Evolutionary conservation across 1,284 basidiomycete genomes (phyloP), one percentile per base, ranked within the genome.

Genomic region (Ceratobasidium sp.): DNA sequence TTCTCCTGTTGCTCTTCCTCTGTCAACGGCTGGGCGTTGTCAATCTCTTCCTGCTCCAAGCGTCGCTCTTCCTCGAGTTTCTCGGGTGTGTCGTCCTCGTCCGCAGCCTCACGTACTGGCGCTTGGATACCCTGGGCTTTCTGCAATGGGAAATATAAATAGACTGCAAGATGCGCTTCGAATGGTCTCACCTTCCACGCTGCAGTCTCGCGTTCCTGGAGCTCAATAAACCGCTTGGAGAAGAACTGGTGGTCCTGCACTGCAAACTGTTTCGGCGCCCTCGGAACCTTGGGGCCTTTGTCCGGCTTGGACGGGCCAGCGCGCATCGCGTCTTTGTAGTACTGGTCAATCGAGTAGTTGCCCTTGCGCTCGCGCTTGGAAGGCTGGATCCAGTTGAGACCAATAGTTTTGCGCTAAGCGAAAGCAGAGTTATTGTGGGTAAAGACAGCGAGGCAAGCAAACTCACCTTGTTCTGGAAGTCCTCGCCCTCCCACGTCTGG

Each of bases 201-300:
- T 5, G 92, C 91, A 39, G 92, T 84, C 82, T 98, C 98, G 74
- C 91, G 89, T 79, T 98, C 94, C 81, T 98, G 96, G 58, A 98
- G 84, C 79, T 92, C 91, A 11, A 89, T 86, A 9, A 99, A 84
- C 61, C 92, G 86, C 0, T 90, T 88, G 1, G 96, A 93, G 85
- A 94, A 98, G 86, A 99, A 99, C 81, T 99, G 97, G 87, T 96
- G 98, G 81, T 98, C 97, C 84, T 97, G 92, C 92, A 93, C 87
- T 16, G 88, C 85, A 75, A 96, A 88, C 82, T 98, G 95, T 82
- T 97, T 97, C 11, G 96, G 96, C 1, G 94, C 93, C 22, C 92
- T 86, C 1, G 94, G 92, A 43, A 95, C 83, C 81, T 95, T 96
- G 0, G 93, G 90, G 8, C 87, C 89, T 81, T 96, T 95, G 76